A percentile compares a stretch with the other conserved stretches of the same genome.
phyloP scores from a whole-genome alignment of 2,329 filamentous ascomycete genomes.

The Colletotrichum musae region DNA sequence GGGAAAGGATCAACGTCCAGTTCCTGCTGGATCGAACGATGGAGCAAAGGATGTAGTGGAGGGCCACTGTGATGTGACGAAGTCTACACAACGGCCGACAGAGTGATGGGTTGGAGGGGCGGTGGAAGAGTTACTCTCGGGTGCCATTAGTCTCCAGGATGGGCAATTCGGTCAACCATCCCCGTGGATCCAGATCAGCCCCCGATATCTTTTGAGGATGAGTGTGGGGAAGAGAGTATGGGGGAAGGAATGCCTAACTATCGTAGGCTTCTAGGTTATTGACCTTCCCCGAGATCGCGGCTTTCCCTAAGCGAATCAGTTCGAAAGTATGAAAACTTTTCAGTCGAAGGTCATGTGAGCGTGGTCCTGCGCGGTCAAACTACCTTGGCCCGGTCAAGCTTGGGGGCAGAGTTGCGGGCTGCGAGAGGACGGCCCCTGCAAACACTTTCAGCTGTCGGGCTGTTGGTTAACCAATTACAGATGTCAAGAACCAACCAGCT shows the following conservation, averaged over 20 bases:
- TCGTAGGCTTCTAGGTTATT: not conserved
- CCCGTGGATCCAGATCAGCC: not conserved
- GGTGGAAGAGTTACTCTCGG: not conserved
- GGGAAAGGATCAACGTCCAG: not conserved
- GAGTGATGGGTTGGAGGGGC: not conserved
- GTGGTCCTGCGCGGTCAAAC: too few species aligned
- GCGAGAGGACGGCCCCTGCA: too few species aligned
- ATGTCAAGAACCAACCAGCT: too few species aligned
- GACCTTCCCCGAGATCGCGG: not conserved
- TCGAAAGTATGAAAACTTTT: not conserved
- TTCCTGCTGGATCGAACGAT: not conserved
- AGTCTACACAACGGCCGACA: not conserved
- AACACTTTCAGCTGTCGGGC: too few species aligned
- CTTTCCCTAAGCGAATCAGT: not conserved
- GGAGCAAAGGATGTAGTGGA: not conserved
- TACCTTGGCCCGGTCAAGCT: too few species aligned
- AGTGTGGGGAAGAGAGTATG: not conserved
- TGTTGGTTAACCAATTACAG: too few species aligned
- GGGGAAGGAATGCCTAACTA: not conserved
- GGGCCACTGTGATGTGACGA: not conserved
- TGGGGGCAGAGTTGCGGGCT: too few species aligned
- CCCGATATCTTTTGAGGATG: not conserved
- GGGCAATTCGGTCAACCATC: not conserved
- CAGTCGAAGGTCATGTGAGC: too few species aligned
- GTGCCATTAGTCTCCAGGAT: not conserved